Conservation (phyloP, 2,329 filamentous ascomycete species). For the Aspergillus intermedius region DNA sequence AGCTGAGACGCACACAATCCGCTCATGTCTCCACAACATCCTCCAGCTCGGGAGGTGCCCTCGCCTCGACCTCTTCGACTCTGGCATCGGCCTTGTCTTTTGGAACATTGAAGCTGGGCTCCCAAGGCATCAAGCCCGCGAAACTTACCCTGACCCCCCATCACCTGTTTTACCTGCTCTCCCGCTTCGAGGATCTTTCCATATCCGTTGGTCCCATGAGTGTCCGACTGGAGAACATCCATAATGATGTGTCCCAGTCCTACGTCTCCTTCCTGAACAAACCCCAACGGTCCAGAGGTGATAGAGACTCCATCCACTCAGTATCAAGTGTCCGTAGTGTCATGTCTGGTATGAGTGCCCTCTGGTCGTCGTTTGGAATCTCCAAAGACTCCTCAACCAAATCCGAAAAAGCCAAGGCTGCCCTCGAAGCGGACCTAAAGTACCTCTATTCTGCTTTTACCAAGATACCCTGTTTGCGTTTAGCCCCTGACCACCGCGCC, state of each 20-base stretch:
- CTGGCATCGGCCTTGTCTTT: conserved; percentile 82
- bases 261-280: conserved; percentile 94
- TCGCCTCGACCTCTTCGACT: conserved; percentile 62
- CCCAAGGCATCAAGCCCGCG: conserved; percentile 76
- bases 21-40: conserved; percentile 43
- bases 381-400: conserved; percentile 73
- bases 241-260: conserved; percentile 75
- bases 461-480: conserved; percentile 85
- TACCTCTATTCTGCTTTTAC: conserved; percentile 98
- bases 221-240: conserved; percentile 86
- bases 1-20: conserved; percentile 66
- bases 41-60: conserved; percentile 52
- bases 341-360: conserved; percentile 90
- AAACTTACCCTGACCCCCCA: conserved; percentile 91
- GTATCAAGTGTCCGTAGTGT: conserved; percentile 95
- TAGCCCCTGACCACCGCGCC: conserved; percentile 89
- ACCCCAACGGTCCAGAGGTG: conserved; percentile 72
- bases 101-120: conserved; percentile 76
- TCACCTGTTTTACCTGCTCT: conserved; percentile 93
- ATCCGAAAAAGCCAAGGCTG: conserved; percentile 82
- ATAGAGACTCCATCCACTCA: conserved; percentile 87
- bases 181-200: conserved; percentile 85
- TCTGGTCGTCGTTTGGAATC: conserved; percentile 85
- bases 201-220: conserved; percentile 95
- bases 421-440: conserved; percentile 78